Evolutionary conservation across 306 rosid genomes (phyloP).

Genomic region (Myrica gale): DNA sequence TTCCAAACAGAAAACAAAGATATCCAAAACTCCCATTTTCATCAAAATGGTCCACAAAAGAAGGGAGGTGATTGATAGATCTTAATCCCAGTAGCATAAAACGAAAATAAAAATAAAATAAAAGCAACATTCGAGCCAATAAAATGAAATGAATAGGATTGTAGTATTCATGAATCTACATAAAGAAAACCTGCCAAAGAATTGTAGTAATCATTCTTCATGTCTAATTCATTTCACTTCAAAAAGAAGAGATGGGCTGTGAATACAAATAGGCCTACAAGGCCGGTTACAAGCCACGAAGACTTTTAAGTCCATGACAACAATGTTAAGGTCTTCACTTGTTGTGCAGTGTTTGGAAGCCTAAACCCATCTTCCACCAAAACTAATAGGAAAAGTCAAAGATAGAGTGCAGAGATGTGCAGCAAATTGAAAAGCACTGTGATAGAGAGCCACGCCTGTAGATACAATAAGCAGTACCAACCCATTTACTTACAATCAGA

Average conservation of each 20-base stretch:
- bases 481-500: not conserved
- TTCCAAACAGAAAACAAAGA: not conserved
- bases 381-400: too few relatives aligned
- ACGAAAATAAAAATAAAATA: not conserved
- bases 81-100: not conserved
- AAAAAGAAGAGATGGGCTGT: too few relatives aligned
- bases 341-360: too few relatives aligned
- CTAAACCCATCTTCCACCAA: too few relatives aligned
- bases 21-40: not conserved
- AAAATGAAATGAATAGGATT: not conserved
- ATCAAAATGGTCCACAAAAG: not conserved
- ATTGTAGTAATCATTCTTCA: too few relatives aligned
- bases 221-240: too few relatives aligned
- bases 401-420: too few relatives aligned
- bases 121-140: not conserved
- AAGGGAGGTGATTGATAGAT: too few relatives aligned
- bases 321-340: too few relatives aligned
- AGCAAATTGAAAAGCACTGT: not conserved
- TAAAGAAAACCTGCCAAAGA: conserved; percentile 67
- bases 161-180: not conserved
- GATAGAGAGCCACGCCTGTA: not conserved
- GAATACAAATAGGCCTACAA: too few relatives aligned
- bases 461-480: not conserved
- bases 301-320: too few relatives aligned
- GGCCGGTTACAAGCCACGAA: too few relatives aligned